Conservation (phyloP, 164 flowering plant genomes). For the Annona cherimola region DNA sequence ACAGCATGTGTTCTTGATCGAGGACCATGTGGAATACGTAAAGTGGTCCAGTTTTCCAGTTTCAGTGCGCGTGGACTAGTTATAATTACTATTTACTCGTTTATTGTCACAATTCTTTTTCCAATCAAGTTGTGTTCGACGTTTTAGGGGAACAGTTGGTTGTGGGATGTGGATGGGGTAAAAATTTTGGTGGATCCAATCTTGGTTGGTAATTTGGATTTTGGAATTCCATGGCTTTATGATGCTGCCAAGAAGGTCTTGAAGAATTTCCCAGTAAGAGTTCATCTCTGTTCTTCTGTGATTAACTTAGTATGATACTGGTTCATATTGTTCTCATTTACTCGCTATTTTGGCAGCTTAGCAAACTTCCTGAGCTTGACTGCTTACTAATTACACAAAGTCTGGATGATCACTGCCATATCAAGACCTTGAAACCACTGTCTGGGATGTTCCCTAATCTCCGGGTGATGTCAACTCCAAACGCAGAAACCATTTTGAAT, state of each 20-base stretch:
- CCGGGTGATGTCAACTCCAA: constrained; percentile 83
- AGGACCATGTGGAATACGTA: not conserved
- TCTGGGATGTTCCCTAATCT: constrained; percentile 53
- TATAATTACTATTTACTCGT: not conserved
- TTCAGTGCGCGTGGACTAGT: not conserved
- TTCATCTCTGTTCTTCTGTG: not conserved
- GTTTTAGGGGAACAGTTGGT: constrained; percentile 84
- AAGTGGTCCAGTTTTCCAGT: not conserved
- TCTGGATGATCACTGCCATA: constrained; percentile 96
- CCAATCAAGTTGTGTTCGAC: not conserved
- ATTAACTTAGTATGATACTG: not conserved
- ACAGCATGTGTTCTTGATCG: not conserved
- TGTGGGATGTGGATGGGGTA: constrained; percentile 73
- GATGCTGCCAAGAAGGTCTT: constrained; percentile 83
- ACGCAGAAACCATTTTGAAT: constrained; percentile 67
- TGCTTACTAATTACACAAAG: constrained; percentile 89
- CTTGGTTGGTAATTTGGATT: constrained; percentile 88
- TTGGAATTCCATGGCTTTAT: constrained; percentile 92
- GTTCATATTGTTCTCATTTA: not conserved
- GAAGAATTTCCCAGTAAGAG: constrained; percentile 67
- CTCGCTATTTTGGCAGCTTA: constrained; percentile 51
- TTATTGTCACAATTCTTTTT: constrained; percentile 2
- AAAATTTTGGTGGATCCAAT: constrained; percentile 89
- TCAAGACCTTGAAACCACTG: constrained; percentile 78
- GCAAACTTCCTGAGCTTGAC: constrained; percentile 78